Evolutionary conservation across 23 red algal species (phyloP), one percentile per base, ranked within the genome.

Genomic region (Chondrus crispus): DNA sequence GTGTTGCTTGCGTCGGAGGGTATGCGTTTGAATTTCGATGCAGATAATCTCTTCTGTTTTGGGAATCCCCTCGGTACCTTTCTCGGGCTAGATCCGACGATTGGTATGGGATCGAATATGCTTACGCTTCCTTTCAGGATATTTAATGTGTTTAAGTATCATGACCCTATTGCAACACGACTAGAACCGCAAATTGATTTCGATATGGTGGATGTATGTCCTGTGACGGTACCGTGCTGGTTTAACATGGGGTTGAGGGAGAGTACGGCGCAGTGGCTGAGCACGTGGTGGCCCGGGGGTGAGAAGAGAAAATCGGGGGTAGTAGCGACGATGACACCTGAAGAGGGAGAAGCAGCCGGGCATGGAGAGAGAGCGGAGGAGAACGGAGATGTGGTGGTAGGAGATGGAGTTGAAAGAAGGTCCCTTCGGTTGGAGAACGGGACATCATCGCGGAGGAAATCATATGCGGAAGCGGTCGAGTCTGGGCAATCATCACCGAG

Each of bases 1-100:
- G 60, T 52, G 2, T 51, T 97, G 49, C 74, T 97, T 29, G 81
- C 82, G 62, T 52, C 82, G 16, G 95, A 97, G 49, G 85, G 91
- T 13, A 74, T 98, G 68, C 79, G 88, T 36, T 62, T 98, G n/a
- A 53, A 87, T 49, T 98, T 98, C 50, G 81, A 83, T 12, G 96
- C 85, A 5, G 79, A 30, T 73, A 95, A 84, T 40, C 46, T 98
- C 7, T 98, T 95, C 30, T 75, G 84, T 68, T 41, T 85, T 19
- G 96, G 96, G 13, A 95, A 89, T 84, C 96, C 96, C 14, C 92
- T 98, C 28, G 96, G 96, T 4, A 87, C 90, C 4, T 91, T 98
- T 35, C 80, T 98, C 51, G 85, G 47, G 35, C 58, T 98, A 18
- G 96, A 98, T 74, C 57, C 68, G 9, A 62, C 88, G 62, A 89